phyloP scores from a whole-genome alignment of 2,329 filamentous ascomycete genomes.

The Fusarium nodosum region DNA sequence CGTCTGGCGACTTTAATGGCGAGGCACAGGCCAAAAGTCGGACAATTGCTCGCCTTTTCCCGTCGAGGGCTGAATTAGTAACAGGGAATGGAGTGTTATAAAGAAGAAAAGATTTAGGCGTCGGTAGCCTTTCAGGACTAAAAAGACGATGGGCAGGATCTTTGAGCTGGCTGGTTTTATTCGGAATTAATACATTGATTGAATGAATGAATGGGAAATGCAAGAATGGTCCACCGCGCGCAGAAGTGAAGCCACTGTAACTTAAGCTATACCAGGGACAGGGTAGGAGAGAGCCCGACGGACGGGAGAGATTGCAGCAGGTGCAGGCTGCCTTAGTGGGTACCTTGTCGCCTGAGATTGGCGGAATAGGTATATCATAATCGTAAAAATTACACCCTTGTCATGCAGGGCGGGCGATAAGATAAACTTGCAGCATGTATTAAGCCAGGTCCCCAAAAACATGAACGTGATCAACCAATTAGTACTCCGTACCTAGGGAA shows the following conservation, averaged over 20 bases:
- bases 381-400: constrained; percentile 30
- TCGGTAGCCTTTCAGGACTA: neutral
- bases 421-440: constrained; percentile 30
- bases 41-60: constrained; percentile 25
- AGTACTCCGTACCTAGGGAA: neutral
- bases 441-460: neutral
- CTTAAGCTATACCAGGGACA: constrained; percentile 23
- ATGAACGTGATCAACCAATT: neutral
- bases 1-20: constrained; percentile 18
- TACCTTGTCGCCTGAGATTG: constrained; percentile 30
- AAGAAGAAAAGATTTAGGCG: neutral
- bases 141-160: neutral
- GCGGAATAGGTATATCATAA: constrained; percentile 23
- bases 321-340: constrained; percentile 21
- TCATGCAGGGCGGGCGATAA: constrained; percentile 41
- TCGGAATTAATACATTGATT: constrained; percentile 18
- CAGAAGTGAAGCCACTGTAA: constrained; percentile 31
- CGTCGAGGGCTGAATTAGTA: constrained; percentile 8
- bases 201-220: constrained; percentile 34
- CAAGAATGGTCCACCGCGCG: constrained; percentile 10
- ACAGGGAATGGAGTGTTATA: neutral
- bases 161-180: constrained; percentile 4
- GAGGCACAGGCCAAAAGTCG: constrained; percentile 37
- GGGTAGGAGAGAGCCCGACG: constrained; percentile 20
- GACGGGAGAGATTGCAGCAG: constrained; percentile 28